phyloP scores from a whole-genome alignment of 2,329 filamentous ascomycete species.

The Colletotrichum liaoningense region DNA sequence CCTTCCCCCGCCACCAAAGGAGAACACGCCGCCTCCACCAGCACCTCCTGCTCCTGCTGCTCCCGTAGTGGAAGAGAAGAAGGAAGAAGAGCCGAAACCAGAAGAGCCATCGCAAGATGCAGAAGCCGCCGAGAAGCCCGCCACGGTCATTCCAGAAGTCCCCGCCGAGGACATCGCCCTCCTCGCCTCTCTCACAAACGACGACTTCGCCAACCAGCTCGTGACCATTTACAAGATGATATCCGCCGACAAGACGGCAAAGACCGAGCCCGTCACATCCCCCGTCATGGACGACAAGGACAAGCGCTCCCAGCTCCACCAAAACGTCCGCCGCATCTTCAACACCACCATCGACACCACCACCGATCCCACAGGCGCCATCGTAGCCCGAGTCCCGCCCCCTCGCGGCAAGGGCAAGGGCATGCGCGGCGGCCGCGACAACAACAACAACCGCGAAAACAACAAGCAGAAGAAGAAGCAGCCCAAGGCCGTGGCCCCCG shows the following conservation, averaged over 20 bases:
- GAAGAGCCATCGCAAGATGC: slow-evolving; percentile 31
- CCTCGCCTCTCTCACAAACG: slow-evolving; percentile 53
- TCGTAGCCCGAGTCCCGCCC: slow-evolving; percentile 74
- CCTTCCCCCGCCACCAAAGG: slow-evolving; percentile 25
- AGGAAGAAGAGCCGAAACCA: slow-evolving; percentile 34
- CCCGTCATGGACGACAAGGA: slow-evolving; percentile 56
- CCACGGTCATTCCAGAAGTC: slow-evolving; percentile 37
- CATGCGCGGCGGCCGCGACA: slow-evolving; percentile 40
- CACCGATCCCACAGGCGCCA: slow-evolving; percentile 69
- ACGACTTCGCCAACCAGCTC: slow-evolving; percentile 53
- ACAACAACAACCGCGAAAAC: slow-evolving; percentile 39
- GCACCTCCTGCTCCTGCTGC: slow-evolving; percentile 5
- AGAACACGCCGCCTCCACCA: slow-evolving; percentile 19
- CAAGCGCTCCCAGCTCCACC: slow-evolving; percentile 61
- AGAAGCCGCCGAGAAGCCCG: slow-evolving; percentile 42
- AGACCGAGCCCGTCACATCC: slow-evolving; percentile 50
- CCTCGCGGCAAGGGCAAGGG: slow-evolving; percentile 43
- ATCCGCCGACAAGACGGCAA: slow-evolving; percentile 45
- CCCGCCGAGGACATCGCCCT: slow-evolving; percentile 46
- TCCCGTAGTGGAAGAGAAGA: slow-evolving; percentile 33
- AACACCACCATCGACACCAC: slow-evolving; percentile 80
- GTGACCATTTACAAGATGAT: slow-evolving; percentile 52
- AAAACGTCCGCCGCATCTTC: slow-evolving; percentile 82
- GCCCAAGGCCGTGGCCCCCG: slow-evolving; percentile 34
- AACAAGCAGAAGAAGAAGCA: slow-evolving; percentile 30